phyloP scores from a whole-genome alignment of 306 rosid species.

The Gillenia trifoliata region DNA sequence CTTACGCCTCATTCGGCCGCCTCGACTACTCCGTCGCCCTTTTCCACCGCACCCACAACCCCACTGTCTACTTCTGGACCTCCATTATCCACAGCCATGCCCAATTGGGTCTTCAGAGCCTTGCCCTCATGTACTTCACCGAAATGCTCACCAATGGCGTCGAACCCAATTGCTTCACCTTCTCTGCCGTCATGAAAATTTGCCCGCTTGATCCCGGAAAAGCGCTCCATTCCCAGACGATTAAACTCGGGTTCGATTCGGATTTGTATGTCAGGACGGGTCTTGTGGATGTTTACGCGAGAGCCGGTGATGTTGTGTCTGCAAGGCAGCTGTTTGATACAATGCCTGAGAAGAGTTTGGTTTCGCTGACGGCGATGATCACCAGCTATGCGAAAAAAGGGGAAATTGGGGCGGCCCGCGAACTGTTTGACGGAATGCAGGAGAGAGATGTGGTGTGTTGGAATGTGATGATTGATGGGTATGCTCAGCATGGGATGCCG shows the following conservation, averaged over 20 bases:
- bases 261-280: constrained; percentile 63
- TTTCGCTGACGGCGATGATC: constrained; percentile 61
- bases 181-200: constrained; percentile 52
- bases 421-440: constrained; percentile 47
- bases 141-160: constrained; percentile 51
- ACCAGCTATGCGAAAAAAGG: constrained; percentile 59
- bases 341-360: constrained; percentile 64
- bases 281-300: constrained; percentile 52
- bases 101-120: constrained; percentile 37
- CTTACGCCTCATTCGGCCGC: constrained; percentile 63
- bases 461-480: constrained; percentile 88
- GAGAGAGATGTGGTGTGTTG: constrained; percentile 67
- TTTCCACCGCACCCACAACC: constrained; percentile 46
- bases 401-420: constrained; percentile 46
- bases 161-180: constrained; percentile 64
- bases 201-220: constrained; percentile 35
- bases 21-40: constrained; percentile 61
- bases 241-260: constrained; percentile 36
- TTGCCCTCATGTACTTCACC: constrained; percentile 43
- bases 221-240: constrained; percentile 48
- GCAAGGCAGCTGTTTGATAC: constrained; percentile 59
- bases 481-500: constrained; percentile 59
- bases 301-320: constrained; percentile 48
- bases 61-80: constrained; percentile 55
- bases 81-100: constrained; percentile 59